phyloP scores from a whole-genome alignment of 2,329 filamentous ascomycete genomes.

The Daldinia sp. region DNA sequence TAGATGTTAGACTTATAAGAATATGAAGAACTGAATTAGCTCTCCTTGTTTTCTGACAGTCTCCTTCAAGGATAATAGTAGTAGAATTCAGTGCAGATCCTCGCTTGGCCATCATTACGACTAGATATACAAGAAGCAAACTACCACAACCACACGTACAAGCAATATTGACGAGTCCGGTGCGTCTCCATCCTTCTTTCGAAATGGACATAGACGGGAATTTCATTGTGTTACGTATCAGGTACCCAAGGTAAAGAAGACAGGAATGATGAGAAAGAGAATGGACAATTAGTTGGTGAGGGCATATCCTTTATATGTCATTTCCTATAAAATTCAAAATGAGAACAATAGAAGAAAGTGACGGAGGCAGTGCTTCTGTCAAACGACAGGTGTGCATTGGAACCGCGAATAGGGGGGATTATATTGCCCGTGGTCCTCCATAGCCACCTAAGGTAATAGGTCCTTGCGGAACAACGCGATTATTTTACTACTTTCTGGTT shows the following conservation, averaged over 20 bases:
- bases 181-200: constrained; percentile 3
- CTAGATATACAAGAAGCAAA: neutral
- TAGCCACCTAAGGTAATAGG: no score
- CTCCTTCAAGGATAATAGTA: neutral
- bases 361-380: no score
- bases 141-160: neutral
- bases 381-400: no score
- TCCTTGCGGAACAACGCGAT: no score
- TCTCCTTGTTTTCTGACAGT: neutral
- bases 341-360: no score
- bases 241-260: neutral
- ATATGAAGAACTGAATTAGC: neutral
- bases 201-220: neutral
- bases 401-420: no score
- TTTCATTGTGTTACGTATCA: neutral
- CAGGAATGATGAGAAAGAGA: no score
- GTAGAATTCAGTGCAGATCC: neutral
- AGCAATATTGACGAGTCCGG: neutral
- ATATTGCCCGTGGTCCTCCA: no score
- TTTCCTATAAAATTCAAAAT: no score
- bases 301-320: no score
- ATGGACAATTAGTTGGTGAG: no score
- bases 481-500: no score
- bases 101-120: neutral
- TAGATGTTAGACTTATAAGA: neutral